A percentile compares a stretch with the other conserved stretches of the same genome.
Conservation (phyloP, 176 grass and related monocot species). For the Thalia dealbata region DNA sequence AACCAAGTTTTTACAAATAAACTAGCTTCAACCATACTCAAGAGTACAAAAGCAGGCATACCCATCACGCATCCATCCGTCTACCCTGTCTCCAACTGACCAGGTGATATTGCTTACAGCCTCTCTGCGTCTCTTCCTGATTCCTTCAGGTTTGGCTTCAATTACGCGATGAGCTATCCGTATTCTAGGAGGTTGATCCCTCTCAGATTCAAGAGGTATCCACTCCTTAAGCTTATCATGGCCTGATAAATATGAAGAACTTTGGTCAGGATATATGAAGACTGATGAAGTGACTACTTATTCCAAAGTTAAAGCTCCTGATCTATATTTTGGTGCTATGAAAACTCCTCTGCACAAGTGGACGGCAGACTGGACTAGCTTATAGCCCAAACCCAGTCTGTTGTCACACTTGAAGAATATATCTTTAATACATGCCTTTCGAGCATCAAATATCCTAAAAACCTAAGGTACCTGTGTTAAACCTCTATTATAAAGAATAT, state of each 20-base stretch:
- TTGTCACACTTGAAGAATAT: too few species aligned
- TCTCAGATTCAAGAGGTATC: conserved; percentile 48
- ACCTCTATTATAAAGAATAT: too few species aligned
- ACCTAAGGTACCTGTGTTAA: not conserved
- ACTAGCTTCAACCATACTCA: not conserved
- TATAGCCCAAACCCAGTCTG: too few species aligned
- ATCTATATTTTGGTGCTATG: too few species aligned
- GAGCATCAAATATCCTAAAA: too few species aligned
- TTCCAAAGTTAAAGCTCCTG: not conserved
- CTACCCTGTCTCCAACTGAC: conserved; percentile 74
- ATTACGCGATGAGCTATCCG: conserved; percentile 48
- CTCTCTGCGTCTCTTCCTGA: conserved; percentile 74
- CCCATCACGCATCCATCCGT: conserved; percentile 71
- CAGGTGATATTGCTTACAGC: conserved; percentile 49
- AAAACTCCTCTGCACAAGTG: too few species aligned
- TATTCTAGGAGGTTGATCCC: conserved; percentile 53
- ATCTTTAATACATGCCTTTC: too few species aligned
- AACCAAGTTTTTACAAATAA: not conserved
- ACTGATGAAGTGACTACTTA: not conserved
- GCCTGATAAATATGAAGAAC: conserved; percentile 36
- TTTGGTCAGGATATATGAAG: not conserved
- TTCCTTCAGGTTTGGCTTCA: conserved; percentile 58
- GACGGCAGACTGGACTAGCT: too few species aligned
- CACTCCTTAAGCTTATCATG: conserved; percentile 42
- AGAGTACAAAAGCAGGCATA: conserved; percentile 28